These are phyloP conservation scores for Hypericum androsaemum DNA, from an alignment of 345 rosid species.

Conservation along the genomic window DNA sequence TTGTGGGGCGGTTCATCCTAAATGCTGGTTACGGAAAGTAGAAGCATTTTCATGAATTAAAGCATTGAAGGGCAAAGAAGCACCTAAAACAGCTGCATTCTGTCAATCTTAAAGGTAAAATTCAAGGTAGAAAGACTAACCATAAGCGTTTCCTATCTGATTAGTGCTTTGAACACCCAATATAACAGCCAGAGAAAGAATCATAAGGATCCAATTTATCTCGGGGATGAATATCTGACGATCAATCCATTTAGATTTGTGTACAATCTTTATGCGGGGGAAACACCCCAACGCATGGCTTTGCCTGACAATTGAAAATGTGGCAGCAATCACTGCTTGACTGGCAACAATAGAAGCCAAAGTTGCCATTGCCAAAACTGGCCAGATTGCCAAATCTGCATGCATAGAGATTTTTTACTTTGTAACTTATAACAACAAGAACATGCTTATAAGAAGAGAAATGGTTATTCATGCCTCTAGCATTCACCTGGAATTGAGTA, in stretches of 20 bases:
- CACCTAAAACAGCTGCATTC: too few species aligned
- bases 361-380: conserved; percentile 57
- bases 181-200: conserved; percentile 64
- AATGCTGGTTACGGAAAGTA: too few species aligned
- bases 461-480: background rate
- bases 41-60: too few species aligned
- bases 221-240: conserved; percentile 90
- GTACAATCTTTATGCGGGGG: conserved; percentile 86
- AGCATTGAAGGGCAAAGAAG: too few species aligned
- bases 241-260: conserved; percentile 67
- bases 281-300: conserved; percentile 86
- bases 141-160: conserved; percentile 73
- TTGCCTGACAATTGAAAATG: conserved; percentile 75
- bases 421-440: conserved; percentile 6
- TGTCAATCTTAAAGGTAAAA: too few species aligned
- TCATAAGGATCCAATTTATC: conserved; percentile 90
- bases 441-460: background rate
- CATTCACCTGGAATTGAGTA: conserved; percentile 79
- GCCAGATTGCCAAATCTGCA: conserved; percentile 72
- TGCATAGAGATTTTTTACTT: background rate
- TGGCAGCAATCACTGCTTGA: conserved; percentile 67
- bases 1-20: too few species aligned
- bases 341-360: conserved; percentile 78
- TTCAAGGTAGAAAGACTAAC: conserved; percentile 25
- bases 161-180: conserved; percentile 49